A percentile compares a stretch with the other conserved stretches of the same genome.
phyloP scores from a whole-genome alignment of 140 eudicot genomes.

The Cichorium intybus region DNA sequence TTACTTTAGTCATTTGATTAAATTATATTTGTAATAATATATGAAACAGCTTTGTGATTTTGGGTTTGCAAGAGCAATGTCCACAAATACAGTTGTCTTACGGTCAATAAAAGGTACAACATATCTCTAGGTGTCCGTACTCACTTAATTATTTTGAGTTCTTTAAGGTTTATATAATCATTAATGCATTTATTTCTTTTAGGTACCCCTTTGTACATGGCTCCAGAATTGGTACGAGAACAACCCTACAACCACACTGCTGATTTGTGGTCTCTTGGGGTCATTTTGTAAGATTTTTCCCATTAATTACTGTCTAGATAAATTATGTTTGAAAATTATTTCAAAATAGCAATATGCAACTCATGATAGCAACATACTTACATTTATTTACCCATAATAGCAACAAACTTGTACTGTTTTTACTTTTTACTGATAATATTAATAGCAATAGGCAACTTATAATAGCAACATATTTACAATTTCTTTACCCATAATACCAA shows the following conservation, averaged over 20 bases:
- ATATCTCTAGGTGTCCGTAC: not conserved
- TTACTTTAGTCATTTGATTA: not conserved
- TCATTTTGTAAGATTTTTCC: slow-evolving; percentile 68
- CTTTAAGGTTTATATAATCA: not conserved
- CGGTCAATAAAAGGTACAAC: slow-evolving; percentile 89
- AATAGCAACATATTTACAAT: too few relatives aligned
- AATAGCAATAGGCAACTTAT: too few relatives aligned
- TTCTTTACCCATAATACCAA: too few relatives aligned
- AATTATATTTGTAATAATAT: slow-evolving; percentile 2
- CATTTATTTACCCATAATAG: too few relatives aligned
- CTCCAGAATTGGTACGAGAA: slow-evolving; percentile 98
- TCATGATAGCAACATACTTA: too few relatives aligned
- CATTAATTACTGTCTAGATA: too few relatives aligned
- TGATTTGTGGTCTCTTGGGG: slow-evolving; percentile 97
- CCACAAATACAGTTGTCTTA: slow-evolving; percentile 92
- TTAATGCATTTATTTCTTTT: slow-evolving; percentile 16
- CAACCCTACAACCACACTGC: slow-evolving; percentile 98
- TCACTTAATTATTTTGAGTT: not conserved
- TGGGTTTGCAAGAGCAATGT: slow-evolving; percentile 99
- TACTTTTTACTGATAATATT: too few relatives aligned
- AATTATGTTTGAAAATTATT: too few relatives aligned
- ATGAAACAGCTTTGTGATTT: slow-evolving; percentile 93
- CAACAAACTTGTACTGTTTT: too few relatives aligned
- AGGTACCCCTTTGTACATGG: slow-evolving; percentile 99
- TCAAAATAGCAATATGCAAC: too few relatives aligned